phyloP scores from a whole-genome alignment of 2,329 filamentous ascomycete species.

The Rhexocercosporidium sp. region DNA sequence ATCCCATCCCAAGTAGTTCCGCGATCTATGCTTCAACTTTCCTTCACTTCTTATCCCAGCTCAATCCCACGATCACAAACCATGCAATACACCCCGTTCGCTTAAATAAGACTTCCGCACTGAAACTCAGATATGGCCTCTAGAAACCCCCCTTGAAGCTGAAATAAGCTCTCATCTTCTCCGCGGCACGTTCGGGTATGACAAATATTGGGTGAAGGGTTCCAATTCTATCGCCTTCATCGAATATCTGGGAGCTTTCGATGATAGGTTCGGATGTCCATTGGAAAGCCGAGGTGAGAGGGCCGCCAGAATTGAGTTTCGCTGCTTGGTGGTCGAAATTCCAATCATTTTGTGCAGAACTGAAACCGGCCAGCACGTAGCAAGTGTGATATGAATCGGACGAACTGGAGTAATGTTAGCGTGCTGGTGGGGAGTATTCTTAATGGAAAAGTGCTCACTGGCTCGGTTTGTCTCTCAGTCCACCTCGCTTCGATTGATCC shows the following conservation, averaged over 20 bases:
- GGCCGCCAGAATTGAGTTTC: slow-evolving; percentile 43
- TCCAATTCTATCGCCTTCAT: slow-evolving; percentile 70
- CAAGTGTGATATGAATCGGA: slow-evolving; percentile 93
- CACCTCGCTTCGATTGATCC: slow-evolving; percentile 71
- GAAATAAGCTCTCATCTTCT: slow-evolving; percentile 40
- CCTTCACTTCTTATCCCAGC: neutral
- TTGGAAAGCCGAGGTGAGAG: slow-evolving; percentile 43
- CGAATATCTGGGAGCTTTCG: slow-evolving; percentile 67
- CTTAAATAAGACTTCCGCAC: neutral
- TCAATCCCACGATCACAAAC: neutral
- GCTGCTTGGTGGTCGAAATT: slow-evolving; percentile 45
- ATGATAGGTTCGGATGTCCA: slow-evolving; percentile 49
- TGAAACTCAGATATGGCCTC: neutral
- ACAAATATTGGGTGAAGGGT: slow-evolving; percentile 85
- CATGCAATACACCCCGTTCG: neutral
- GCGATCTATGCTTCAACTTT: neutral
- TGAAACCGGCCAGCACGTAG: slow-evolving; percentile 87
- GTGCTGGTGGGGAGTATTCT: neutral
- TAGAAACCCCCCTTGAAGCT: slow-evolving; percentile 38
- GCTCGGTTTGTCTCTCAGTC: slow-evolving; percentile 90
- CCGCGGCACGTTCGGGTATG: slow-evolving; percentile 66
- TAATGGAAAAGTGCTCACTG: slow-evolving; percentile 64
- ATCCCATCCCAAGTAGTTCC: neutral
- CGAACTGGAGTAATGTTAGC: slow-evolving; percentile 52
- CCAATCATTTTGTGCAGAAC: slow-evolving; percentile 77